Conservation (phyloP, 805 yeast genomes). For the Starmerella bacillaris region DNA sequence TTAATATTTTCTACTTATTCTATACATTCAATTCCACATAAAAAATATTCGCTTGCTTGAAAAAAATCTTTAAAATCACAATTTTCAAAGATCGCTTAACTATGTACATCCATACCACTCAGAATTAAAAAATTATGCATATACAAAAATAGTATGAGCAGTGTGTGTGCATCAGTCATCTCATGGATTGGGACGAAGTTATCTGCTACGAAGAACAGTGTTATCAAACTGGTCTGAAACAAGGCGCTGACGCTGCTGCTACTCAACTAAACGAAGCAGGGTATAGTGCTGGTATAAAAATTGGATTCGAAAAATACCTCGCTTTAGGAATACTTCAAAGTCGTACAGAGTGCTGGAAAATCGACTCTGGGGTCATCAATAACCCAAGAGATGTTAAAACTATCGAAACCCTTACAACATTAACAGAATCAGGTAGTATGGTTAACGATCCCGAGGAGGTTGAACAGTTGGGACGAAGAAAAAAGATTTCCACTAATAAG, state of each 20-base stretch:
- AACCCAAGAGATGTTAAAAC: slow-evolving; percentile 5
- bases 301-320: slow-evolving; percentile 28
- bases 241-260: slow-evolving; percentile 49
- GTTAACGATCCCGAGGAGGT: slow-evolving; percentile 40
- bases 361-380: no score
- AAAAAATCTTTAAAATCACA: no score
- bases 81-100: no score
- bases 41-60: no score
- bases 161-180: no score
- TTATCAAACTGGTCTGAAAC: slow-evolving; percentile 52
- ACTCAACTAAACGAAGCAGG: slow-evolving; percentile 54
- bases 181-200: slow-evolving; percentile 13
- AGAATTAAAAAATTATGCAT: no score
- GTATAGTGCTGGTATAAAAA: slow-evolving; percentile 51
- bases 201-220: slow-evolving; percentile 16
- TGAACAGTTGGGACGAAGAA: slow-evolving; percentile 33
- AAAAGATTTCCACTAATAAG: slow-evolving; percentile 43
- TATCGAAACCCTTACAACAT: slow-evolving; percentile 17
- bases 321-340: slow-evolving; percentile 53
- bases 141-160: no score
- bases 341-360: slow-evolving; percentile 25
- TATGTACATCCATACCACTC: no score
- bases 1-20: no score
- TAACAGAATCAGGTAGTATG: slow-evolving; percentile 22
- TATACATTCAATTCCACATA: no score